Conservation (phyloP, 768 basidiomycete species). For the Cyclocybe cylindracea region DNA sequence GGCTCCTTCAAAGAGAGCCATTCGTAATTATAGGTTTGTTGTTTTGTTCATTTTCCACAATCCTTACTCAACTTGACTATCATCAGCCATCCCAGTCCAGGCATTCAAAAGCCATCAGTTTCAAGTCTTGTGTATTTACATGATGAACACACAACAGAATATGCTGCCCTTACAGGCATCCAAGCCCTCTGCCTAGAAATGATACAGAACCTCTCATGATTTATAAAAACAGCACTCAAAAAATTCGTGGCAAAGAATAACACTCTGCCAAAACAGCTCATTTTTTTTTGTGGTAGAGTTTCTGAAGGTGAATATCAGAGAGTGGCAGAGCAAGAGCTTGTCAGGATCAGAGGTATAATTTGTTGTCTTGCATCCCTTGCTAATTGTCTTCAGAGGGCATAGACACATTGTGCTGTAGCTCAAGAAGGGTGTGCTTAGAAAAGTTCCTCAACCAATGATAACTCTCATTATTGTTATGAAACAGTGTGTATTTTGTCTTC, state of each 20-base stretch:
- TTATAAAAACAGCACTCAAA: slow-evolving; percentile 18
- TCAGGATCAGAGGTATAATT: slow-evolving; percentile 39
- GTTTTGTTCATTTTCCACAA: background rate
- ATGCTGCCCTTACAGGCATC: slow-evolving; percentile 40
- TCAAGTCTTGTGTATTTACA: slow-evolving; percentile 59
- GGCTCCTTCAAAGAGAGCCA: slow-evolving; percentile 17
- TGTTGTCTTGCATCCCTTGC: background rate
- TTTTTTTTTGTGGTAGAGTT: slow-evolving; percentile 52
- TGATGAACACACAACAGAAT: slow-evolving; percentile 45
- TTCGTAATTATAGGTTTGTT: slow-evolving; percentile 43
- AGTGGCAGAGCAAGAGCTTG: slow-evolving; percentile 45
- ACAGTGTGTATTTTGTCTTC: slow-evolving; percentile 54
- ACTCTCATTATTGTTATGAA: slow-evolving; percentile 66
- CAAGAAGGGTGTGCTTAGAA: background rate
- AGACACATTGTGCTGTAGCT: slow-evolving; percentile 10
- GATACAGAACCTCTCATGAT: slow-evolving; percentile 38
- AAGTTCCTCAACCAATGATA: slow-evolving; percentile 35
- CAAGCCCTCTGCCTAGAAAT: slow-evolving; percentile 50
- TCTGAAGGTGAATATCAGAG: slow-evolving; percentile 42
- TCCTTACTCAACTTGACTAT: background rate
- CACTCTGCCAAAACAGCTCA: slow-evolving; percentile 24
- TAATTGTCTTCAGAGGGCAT: slow-evolving; percentile 11
- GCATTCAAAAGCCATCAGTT: slow-evolving; percentile 52
- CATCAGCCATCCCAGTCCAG: slow-evolving; percentile 65
- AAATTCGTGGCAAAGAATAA: slow-evolving; percentile 12